These are phyloP conservation scores for Malus hybrid DNA, from an alignment of 331 rosid genomes.

Conservation along the genomic window DNA sequence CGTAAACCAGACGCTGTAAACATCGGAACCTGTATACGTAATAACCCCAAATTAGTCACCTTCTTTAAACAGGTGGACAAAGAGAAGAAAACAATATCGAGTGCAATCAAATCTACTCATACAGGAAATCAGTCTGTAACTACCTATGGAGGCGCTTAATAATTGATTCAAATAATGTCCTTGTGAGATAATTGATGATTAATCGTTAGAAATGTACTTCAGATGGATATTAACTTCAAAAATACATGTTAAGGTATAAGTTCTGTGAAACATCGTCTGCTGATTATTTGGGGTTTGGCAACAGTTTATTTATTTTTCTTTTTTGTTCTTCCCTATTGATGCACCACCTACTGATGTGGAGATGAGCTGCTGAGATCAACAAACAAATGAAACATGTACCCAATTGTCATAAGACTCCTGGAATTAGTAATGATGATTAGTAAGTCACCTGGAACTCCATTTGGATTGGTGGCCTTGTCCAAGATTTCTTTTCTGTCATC, in stretches of 20 bases:
- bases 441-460: slow-evolving; percentile 80
- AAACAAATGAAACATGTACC: not conserved
- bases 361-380: not conserved
- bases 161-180: no score
- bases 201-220: not conserved
- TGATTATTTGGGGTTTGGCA: not conserved
- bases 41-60: not conserved
- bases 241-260: no score
- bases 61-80: not conserved
- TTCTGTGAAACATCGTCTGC: not conserved
- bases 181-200: no score
- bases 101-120: not conserved
- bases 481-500: slow-evolving; percentile 78
- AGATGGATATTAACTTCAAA: not conserved
- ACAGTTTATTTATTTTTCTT: not conserved
- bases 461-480: slow-evolving; percentile 96
- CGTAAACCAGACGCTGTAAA: slow-evolving; percentile 95
- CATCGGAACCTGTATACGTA: slow-evolving; percentile 79
- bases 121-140: not conserved
- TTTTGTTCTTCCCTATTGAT: not conserved
- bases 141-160: no score
- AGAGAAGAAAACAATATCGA: not conserved
- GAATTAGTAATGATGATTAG: not conserved
- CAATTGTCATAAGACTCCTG: not conserved
- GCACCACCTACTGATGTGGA: not conserved